Evolutionary conservation across 2,329 filamentous ascomycete species (phyloP), one percentile per base, ranked within the genome.

Genomic region (Trichoderma koningii): DNA sequence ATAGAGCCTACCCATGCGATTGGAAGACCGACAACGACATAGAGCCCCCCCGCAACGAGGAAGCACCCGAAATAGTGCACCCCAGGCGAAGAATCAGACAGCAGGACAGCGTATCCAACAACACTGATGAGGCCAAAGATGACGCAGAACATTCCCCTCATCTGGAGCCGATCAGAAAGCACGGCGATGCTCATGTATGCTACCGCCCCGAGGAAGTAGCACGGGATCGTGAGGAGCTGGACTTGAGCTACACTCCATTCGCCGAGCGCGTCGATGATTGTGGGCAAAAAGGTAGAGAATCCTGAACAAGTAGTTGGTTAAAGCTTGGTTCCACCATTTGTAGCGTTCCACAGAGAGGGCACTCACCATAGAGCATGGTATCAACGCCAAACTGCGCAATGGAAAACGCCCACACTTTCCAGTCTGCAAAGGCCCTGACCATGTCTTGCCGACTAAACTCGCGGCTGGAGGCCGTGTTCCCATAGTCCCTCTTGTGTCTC

Each of bases 221-320:
- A 92, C 0, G 91, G 91, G 53, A 94, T 89, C 0, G 91, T 93
- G 41, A 93, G 82, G 38, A 91, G 85, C 74, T 93, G 90, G 6
- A 91, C 85, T 71, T 90, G 81, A 0, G 89, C 84, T 0, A 80
- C 79, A 0, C 85, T 81, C 80, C 89, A 91, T 12, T 70, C 66
- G 3, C 89, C 88, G 59, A 93, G 84, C 4, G 83, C 87, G 48
- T 85, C 80, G 74, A 94, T 92, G 69, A 94, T 93, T 5, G 89
- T 92, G 0, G 91, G 91, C 51, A 94, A 77, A 72, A 93, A 93
- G 0, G 89, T 92, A 56, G 87, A 89, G 75, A 87, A 93, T 5
- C 90, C 89, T 82, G 26, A 7, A 30, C 3, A 44, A 2, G 3
- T 23, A 17, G 7, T 17, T 19, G 7, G 15, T 61, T 14, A 47